Base-by-base conservation (phyloP, 2,329 filamentous ascomycete genomes). In the Tolypocladium tundrense region DNA sequence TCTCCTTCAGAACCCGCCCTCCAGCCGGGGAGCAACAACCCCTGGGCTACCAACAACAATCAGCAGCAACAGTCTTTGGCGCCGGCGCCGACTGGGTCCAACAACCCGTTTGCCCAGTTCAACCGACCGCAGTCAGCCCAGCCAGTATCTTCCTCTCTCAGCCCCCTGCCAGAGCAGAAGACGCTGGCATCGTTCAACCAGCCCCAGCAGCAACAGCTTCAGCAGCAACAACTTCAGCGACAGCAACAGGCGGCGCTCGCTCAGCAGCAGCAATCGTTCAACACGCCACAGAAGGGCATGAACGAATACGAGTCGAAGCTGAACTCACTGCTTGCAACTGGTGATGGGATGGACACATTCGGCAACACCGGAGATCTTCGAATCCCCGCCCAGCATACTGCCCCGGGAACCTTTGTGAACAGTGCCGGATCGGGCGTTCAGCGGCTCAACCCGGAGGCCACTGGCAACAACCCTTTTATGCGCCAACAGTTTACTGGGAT, bases 351-450 rank as follows among this genome's bases (percentile, higher is more conserved):
- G 78, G 94, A 99, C 70, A 99, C 94, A 0, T 99, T 95, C 70
- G 94, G 94, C 63, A 99, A 99, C 71, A 90, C 90, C n/a, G 94
- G 94, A 64, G 90, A 97, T 63, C 80, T 96, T 53, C 91, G 94
- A 72, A 96, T 99, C 62, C 94, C 94, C 1, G 87, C 94, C 2
- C 94, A 99, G 70, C 94, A 99, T 72, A 99, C 94, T 0, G 91
- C 94, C 1, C 94, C 94, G 0, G 94, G 93, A 33, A 95, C 90
- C 0, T 99, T 97, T 71, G 88, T 99, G 75, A 99, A 99, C 75
- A 96, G 90, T 60, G 91, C 94, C 8, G 94, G 94, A 54, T 80
- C 88, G 42, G 90, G 90, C n/a, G 75, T 90, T 58, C 84, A 85
- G 65, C 82, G 83, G 59, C 74, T 97, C 50, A 89, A 78, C 60